Conservation (phyloP, 169 alveolate genomes). For the Plasmodium gonderi region DNA sequence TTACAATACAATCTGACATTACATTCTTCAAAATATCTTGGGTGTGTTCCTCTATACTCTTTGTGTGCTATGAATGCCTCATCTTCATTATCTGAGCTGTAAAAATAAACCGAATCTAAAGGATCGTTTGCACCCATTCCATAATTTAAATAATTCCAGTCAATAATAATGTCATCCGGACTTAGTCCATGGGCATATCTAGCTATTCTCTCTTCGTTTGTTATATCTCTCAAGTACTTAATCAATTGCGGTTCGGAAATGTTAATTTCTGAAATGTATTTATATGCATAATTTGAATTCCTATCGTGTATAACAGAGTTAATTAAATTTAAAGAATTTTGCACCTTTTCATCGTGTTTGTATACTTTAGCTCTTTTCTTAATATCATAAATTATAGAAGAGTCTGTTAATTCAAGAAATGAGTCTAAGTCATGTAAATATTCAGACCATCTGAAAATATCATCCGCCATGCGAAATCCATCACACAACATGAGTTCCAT, state of each 20-base stretch:
- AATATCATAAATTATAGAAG: slow-evolving; percentile 59
- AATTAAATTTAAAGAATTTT: slow-evolving; percentile 40
- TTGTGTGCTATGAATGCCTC: slow-evolving; percentile 63
- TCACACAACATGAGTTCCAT: slow-evolving; percentile 87
- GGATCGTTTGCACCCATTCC: slow-evolving; percentile 74
- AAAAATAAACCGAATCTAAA: slow-evolving; percentile 57
- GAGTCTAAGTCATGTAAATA: slow-evolving; percentile 47
- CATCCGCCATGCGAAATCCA: slow-evolving; percentile 67
- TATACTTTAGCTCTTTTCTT: slow-evolving; percentile 15
- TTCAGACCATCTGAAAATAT: slow-evolving; percentile 72
- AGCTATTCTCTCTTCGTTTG: slow-evolving; percentile 64
- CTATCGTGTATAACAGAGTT: slow-evolving; percentile 72
- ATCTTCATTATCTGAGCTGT: slow-evolving; percentile 68
- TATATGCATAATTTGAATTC: slow-evolving; percentile 55
- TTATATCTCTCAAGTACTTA: slow-evolving; percentile 32
- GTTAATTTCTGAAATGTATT: slow-evolving; percentile 64
- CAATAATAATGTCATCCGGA: slow-evolving; percentile 68
- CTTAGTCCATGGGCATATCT: slow-evolving; percentile 63
- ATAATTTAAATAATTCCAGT: slow-evolving; percentile 70
- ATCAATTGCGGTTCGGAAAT: slow-evolving; percentile 58
- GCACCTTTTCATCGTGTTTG: slow-evolving; percentile 31
- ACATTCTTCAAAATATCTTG: slow-evolving; percentile 66
- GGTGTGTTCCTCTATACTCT: slow-evolving; percentile 67
- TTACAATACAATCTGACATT: slow-evolving; percentile 65
- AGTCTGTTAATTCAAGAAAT: slow-evolving; percentile 57